Percentiles rank a stretch among this genome's conserved stretches.
Conservation (phyloP, 352 stramenopile species). For the Achlya hypogyna region DNA sequence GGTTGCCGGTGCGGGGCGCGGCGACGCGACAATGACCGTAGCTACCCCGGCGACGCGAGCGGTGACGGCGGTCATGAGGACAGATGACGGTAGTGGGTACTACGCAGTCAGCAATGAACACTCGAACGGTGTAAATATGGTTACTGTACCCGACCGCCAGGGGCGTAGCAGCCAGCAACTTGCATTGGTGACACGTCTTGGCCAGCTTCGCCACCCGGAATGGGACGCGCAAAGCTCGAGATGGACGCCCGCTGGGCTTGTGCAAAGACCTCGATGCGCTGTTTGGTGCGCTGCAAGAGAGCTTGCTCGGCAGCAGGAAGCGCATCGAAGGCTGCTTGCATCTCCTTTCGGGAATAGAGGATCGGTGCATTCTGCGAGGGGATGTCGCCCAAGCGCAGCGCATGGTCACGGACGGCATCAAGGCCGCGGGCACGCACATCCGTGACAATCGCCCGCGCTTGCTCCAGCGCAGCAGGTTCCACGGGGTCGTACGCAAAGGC, state of each 20-base stretch:
- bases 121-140: constrained; percentile 7
- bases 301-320: constrained; percentile 59
- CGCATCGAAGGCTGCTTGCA: constrained; percentile 78
- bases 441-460: constrained; percentile 59
- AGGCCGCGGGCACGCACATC: constrained; percentile 46
- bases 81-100: constrained; percentile 96
- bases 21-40: constrained; percentile 92
- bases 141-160: constrained; percentile 79
- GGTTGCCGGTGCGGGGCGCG: constrained; percentile 87
- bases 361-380: constrained; percentile 30
- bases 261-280: constrained; percentile 89
- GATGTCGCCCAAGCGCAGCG: constrained; percentile 58
- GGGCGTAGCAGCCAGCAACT: constrained; percentile 94
- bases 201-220: constrained; percentile 92
- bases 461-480: constrained; percentile 43
- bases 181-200: constrained; percentile 83
- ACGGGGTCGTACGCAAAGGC: constrained; percentile 77
- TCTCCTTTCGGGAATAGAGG: constrained; percentile 45
- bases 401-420: constrained; percentile 42
- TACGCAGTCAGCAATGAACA: constrained; percentile 9
- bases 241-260: constrained; percentile 89
- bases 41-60: constrained; percentile 90
- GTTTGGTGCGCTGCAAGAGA: constrained; percentile 82
- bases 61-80: constrained; percentile 97
- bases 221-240: constrained; percentile 88